These are phyloP conservation scores for Scedosporium dehoogii DNA, from an alignment of 2,329 filamentous ascomycete genomes.

Conservation along the genomic window DNA sequence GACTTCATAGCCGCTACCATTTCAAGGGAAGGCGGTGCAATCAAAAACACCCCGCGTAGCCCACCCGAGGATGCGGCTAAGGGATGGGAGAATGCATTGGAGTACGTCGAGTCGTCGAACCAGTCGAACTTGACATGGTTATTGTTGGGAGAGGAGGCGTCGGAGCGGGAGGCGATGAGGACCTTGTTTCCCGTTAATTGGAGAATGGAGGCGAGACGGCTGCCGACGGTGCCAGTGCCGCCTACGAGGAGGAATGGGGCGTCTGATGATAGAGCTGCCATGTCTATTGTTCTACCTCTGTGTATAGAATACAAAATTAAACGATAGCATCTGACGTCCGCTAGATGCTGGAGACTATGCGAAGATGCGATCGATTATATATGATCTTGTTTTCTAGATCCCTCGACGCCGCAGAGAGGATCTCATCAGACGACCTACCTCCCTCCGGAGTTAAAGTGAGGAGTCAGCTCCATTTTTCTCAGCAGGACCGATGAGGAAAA, in stretches of 20 bases:
- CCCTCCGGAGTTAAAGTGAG: no score
- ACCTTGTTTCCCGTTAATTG: conserved; percentile 17
- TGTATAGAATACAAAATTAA: neutral
- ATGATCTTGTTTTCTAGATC: no score
- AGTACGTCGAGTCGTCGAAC: conserved; percentile 29
- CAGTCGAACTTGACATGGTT: conserved; percentile 32
- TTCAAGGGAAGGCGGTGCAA: conserved; percentile 21
- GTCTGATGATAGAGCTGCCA: neutral
- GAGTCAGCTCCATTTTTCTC: no score
- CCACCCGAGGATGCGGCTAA: conserved; percentile 20
- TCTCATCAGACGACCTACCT: no score
- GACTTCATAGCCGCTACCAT: conserved; percentile 22
- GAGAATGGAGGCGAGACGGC: conserved; percentile 26
- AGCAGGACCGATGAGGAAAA: no score
- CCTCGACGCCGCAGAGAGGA: no score
- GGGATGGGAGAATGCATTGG: conserved; percentile 18
- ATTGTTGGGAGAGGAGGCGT: conserved; percentile 9
- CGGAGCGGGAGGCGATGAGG: conserved; percentile 28
- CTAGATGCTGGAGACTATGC: no score
- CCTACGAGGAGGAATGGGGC: conserved; percentile 28
- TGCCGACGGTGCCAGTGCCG: conserved; percentile 33
- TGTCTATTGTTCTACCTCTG: neutral
- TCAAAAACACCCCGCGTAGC: conserved; percentile 18
- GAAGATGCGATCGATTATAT: no score
- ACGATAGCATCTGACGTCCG: neutral